Conservation (phyloP, 1,139 yeast genomes). For the Scheffersomyces illinoinensis region DNA sequence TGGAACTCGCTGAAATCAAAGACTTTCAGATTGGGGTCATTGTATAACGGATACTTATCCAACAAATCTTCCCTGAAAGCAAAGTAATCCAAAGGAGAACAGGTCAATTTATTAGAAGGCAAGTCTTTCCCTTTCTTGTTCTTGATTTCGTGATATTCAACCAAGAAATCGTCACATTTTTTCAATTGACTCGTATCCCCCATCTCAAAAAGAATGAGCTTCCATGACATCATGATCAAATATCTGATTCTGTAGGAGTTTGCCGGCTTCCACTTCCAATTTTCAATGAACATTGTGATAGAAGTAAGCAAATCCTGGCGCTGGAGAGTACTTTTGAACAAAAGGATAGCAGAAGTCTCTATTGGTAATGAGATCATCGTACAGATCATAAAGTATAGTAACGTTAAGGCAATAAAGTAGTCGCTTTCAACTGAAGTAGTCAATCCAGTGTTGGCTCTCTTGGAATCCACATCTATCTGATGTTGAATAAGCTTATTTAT, state of each 20-base stretch:
- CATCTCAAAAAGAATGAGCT: conserved; percentile 60
- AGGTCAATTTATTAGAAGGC: conserved; percentile 33
- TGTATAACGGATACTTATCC: conserved; percentile 72
- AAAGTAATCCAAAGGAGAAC: conserved; percentile 80
- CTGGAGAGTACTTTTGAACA: conserved; percentile 21
- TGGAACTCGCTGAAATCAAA: conserved; percentile 20
- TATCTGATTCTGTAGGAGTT: conserved; percentile 43
- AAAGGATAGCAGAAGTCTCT: background rate
- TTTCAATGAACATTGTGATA: conserved; percentile 55
- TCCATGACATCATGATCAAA: conserved; percentile 57
- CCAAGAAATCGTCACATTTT: conserved; percentile 52
- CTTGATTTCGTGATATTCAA: conserved; percentile 42
- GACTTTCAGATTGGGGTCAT: conserved; percentile 16
- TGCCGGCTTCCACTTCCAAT: conserved; percentile 62
- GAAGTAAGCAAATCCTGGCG: conserved; percentile 39
- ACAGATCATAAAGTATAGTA: conserved; percentile 51
- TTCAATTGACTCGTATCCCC: conserved; percentile 54
- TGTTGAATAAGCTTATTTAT: conserved; percentile 15
- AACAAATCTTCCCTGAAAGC: conserved; percentile 73
- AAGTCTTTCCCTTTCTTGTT: conserved; percentile 23
- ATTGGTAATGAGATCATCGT: conserved; percentile 19
- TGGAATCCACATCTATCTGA: conserved; percentile 12
- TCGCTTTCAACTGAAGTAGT: conserved; percentile 13
- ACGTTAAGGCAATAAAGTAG: conserved; percentile 47
- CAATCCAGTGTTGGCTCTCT: background rate